phyloP scores from a whole-genome alignment of 2,329 filamentous ascomycete species.

The Phoma herbarum region DNA sequence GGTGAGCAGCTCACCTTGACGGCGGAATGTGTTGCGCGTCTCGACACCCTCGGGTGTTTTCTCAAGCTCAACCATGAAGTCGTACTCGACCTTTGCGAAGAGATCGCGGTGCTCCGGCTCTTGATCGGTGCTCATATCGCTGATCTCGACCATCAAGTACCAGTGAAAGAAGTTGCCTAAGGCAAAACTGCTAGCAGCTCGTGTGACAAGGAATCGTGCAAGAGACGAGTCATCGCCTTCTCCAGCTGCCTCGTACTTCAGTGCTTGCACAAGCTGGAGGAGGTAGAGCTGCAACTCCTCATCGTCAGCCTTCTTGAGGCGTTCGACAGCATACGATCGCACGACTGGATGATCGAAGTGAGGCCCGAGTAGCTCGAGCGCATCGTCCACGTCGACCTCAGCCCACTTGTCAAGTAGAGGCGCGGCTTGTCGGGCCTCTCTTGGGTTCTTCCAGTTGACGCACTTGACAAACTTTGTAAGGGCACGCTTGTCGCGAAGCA shows the following conservation, averaged over 20 bases:
- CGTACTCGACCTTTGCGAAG: conserved; percentile 91
- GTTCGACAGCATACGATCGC: conserved; percentile 90
- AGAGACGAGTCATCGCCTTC: conserved; percentile 83
- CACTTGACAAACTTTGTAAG: conserved; percentile 98
- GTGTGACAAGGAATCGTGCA: conserved; percentile 85
- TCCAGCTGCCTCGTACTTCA: conserved; percentile 72
- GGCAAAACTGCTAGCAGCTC: conserved; percentile 86
- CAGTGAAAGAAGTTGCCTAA: conserved; percentile 96
- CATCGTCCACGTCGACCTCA: conserved; percentile 96
- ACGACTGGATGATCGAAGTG: conserved; percentile 90
- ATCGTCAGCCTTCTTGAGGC: conserved; percentile 90
- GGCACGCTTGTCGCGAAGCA: conserved; percentile 85
- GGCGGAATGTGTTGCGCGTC: conserved; percentile 76
- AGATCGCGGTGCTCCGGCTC: conserved; percentile 79
- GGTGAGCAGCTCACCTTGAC: conserved; percentile 89
- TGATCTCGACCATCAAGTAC: conserved; percentile 98
- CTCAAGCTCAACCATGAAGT: conserved; percentile 91
- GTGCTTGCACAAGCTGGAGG: conserved; percentile 90
- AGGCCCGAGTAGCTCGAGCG: conserved; percentile 89
- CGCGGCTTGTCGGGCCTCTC: conserved; percentile 87
- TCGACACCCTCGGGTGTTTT: conserved; percentile 74
- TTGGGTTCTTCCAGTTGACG: conserved; percentile 88
- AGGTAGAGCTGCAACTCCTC: conserved; percentile 91
- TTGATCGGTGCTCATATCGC: conserved; percentile 80
- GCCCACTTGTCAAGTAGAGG: conserved; percentile 93